Evolutionary conservation across 441 rosid species (phyloP).

Genomic region (Gossypium armourianum): DNA sequence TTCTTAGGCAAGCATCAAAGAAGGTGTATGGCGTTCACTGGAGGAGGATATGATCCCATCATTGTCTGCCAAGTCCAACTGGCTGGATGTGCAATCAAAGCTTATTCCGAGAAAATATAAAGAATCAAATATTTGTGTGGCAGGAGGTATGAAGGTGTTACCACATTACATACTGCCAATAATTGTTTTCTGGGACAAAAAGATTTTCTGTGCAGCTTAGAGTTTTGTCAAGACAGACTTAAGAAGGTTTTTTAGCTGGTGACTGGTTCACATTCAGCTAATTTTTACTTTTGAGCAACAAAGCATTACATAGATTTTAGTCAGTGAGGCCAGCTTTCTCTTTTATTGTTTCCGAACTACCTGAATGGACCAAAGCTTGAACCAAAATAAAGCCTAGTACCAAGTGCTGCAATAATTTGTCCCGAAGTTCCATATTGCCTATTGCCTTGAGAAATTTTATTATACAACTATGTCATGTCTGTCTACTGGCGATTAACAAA

Average conservation of each 20-base stretch:
- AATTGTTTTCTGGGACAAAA: background rate
- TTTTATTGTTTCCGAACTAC: background rate
- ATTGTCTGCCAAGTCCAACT: constrained; percentile 59
- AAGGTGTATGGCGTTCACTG: constrained; percentile 68
- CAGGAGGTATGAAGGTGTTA: constrained; percentile 85
- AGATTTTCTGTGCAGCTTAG: background rate
- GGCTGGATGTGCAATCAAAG: constrained; percentile 91
- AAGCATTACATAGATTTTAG: background rate
- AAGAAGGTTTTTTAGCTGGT: background rate
- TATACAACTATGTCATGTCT: background rate
- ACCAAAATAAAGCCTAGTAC: background rate
- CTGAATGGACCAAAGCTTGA: background rate
- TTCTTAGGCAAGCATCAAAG: constrained; percentile 52
- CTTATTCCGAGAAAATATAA: constrained; percentile 46
- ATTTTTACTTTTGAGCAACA: background rate
- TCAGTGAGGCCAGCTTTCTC: background rate
- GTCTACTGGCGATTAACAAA: background rate
- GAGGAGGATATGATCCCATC: constrained; percentile 91
- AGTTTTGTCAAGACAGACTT: background rate
- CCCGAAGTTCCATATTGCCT: background rate
- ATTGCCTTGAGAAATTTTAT: background rate
- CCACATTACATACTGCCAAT: constrained; percentile 16
- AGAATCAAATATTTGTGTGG: constrained; percentile 80
- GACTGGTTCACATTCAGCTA: background rate
- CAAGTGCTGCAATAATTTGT: background rate